Conservation (phyloP, 768 basidiomycete genomes). For the Hygrocybe coccinea region DNA sequence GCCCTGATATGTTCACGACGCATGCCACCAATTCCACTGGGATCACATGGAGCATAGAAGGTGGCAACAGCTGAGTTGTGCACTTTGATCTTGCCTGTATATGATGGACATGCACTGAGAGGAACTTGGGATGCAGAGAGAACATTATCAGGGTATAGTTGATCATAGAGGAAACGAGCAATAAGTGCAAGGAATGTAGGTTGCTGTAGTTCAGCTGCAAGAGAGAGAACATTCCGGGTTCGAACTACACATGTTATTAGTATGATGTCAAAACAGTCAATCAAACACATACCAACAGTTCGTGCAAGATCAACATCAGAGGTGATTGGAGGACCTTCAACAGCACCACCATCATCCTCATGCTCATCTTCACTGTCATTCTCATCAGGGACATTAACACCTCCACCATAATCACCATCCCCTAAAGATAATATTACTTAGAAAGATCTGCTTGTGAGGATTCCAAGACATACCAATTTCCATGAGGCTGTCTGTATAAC, state of each 20-base stretch:
- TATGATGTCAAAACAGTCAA: background rate
- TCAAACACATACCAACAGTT: background rate
- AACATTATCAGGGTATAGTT: background rate
- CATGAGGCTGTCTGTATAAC: background rate
- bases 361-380: background rate
- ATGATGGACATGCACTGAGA: background rate
- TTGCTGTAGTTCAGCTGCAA: background rate
- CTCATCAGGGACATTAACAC: background rate
- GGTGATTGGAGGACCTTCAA: background rate
- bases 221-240: background rate
- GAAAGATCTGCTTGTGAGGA: background rate
- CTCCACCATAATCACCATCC: background rate
- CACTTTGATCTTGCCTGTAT: background rate
- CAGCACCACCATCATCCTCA: slow-evolving; percentile 1
- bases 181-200: slow-evolving; percentile 21
- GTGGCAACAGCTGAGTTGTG: slow-evolving; percentile 14
- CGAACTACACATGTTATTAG: background rate
- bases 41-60: slow-evolving; percentile 27
- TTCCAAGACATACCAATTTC: background rate
- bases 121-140: background rate
- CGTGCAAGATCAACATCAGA: slow-evolving; percentile 4
- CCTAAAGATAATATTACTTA: background rate
- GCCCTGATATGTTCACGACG: slow-evolving; percentile 21
- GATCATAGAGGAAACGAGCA: slow-evolving; percentile 23
- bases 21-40: slow-evolving; percentile 25